phyloP scores from a whole-genome alignment of 371 early-diverging fungal genomes.

The Rhizomucor miehei region DNA sequence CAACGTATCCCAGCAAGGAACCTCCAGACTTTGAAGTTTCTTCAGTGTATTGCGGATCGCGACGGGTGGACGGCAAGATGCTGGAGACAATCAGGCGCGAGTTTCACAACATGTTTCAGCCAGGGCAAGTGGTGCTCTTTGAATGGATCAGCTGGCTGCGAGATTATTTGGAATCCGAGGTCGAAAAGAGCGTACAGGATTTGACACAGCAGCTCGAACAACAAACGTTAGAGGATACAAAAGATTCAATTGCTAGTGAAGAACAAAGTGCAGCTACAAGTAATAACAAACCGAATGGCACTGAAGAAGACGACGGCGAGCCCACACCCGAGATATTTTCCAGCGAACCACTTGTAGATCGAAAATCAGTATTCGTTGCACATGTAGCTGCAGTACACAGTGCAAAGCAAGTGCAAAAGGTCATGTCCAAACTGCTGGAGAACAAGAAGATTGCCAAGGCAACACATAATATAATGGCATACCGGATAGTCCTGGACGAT shows the following conservation, averaged over 20 bases:
- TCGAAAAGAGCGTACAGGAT: slow-evolving; percentile 16
- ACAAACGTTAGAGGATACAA: slow-evolving; percentile 3
- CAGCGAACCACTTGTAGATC: slow-evolving; percentile 65
- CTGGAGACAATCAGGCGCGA: slow-evolving; percentile 50
- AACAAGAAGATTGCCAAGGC: slow-evolving; percentile 81
- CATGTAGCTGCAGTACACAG: slow-evolving; percentile 70
- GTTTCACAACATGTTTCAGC: slow-evolving; percentile 57
- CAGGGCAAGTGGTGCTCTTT: slow-evolving; percentile 71
- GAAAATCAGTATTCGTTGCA: slow-evolving; percentile 84
- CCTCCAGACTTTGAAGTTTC: slow-evolving; percentile 71
- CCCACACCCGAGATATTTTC: slow-evolving; percentile 38
- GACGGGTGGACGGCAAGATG: slow-evolving; percentile 39
- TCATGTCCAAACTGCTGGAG: slow-evolving; percentile 58
- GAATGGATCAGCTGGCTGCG: slow-evolving; percentile 74
- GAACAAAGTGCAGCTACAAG: slow-evolving; percentile 14
- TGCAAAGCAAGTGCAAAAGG: slow-evolving; percentile 57
- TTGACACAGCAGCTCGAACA: not conserved
- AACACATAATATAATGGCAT: slow-evolving; percentile 91
- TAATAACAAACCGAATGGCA: not conserved
- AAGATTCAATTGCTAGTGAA: slow-evolving; percentile 2
- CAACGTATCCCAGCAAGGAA: slow-evolving; percentile 64
- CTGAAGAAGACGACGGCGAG: slow-evolving; percentile 1
- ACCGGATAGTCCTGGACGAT: slow-evolving; percentile 64
- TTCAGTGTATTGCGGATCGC: slow-evolving; percentile 63
- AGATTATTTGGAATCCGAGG: slow-evolving; percentile 51